Evolutionary conservation across 2,329 filamentous ascomycete genomes (phyloP), one percentile per base, ranked within the genome.

Genomic region (Colletotrichum tabaci): DNA sequence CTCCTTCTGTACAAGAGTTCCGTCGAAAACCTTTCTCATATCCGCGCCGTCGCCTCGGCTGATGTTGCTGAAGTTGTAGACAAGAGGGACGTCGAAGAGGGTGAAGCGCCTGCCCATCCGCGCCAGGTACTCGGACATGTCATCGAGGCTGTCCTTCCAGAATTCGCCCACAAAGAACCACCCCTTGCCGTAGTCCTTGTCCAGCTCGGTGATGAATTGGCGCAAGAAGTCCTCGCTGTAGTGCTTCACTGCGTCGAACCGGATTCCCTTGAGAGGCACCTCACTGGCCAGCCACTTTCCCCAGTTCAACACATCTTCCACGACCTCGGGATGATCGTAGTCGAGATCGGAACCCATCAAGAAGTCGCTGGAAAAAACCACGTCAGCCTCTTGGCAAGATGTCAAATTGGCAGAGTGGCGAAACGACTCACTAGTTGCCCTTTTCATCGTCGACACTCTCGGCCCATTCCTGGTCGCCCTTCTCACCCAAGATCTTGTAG

Each of bases 261-360:
- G 86, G 79, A 94, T 91, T 1, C 92, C 92, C 72, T 87, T 85
- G 13, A 94, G 82, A 0, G 88, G 87, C 0, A 93, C 77, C 71
- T 91, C 84, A 7, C 87, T 82, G 1, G 87, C 86, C 67, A 94
- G 84, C 92, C 92, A 94, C 5, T 87, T 82, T 2, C 89, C 90
- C 92, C 92, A 94, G 61, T 86, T 84, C 65, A 91, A 83, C 4
- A 93, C 86, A 74, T 94, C 92, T 4, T 86, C 79, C 44, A 86
- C 84, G 12, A 94, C 92, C 74, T 93, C 91, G 0, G 85, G 84
- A 68, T 92, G 87, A 2, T 82, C 80, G 78, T 92, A 92, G 79
- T 94, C 91, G 49, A 94, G 79, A 78, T 94, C 90, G 7, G 90
- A 89, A 75, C 93, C 93, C 90, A 94, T 93, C 18, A 94, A 85